Evolutionary conservation across 2,329 filamentous ascomycete genomes (phyloP).

Genomic region (Botrytis deweyae): DNA sequence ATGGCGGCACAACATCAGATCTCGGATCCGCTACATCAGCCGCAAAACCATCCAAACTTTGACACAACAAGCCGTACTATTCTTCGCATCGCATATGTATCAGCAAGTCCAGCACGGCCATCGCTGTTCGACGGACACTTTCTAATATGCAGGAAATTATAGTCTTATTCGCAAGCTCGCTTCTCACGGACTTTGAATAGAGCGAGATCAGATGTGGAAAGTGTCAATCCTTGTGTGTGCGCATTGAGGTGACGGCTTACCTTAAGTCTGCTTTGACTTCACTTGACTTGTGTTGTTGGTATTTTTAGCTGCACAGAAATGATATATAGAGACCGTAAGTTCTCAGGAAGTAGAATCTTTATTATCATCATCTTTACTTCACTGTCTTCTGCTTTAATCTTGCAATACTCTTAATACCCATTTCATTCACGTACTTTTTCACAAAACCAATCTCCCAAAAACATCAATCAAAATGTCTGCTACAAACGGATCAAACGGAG

Average conservation of each 20-base stretch:
- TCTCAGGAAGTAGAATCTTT: neutral
- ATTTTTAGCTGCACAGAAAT: neutral
- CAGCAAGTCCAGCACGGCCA: neutral
- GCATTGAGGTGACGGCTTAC: conserved; percentile 12
- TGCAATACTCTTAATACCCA: conserved; percentile 12
- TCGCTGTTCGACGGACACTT: neutral
- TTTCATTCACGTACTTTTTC: neutral
- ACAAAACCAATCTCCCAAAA: neutral
- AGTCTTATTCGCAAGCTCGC: conserved; percentile 5
- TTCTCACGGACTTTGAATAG: conserved; percentile 8
- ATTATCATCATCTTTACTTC: neutral
- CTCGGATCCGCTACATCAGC: conserved; percentile 10
- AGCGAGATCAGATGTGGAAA: conserved; percentile 14
- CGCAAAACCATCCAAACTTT: conserved; percentile 9
- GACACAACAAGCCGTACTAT: neutral
- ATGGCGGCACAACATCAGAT: neutral
- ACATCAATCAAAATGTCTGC: conserved; percentile 22
- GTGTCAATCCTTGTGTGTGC: neutral
- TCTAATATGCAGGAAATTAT: neutral
- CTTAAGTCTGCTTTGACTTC: conserved; percentile 16
- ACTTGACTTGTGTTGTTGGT: neutral
- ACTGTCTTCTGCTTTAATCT: conserved; percentile 11
- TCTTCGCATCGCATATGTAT: neutral
- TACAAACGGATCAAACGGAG: conserved; percentile 21
- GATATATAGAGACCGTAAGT: conserved; percentile 4